Conservation (phyloP, 2,329 filamentous ascomycete genomes). For the Aspergillus pseudotamarii region DNA sequence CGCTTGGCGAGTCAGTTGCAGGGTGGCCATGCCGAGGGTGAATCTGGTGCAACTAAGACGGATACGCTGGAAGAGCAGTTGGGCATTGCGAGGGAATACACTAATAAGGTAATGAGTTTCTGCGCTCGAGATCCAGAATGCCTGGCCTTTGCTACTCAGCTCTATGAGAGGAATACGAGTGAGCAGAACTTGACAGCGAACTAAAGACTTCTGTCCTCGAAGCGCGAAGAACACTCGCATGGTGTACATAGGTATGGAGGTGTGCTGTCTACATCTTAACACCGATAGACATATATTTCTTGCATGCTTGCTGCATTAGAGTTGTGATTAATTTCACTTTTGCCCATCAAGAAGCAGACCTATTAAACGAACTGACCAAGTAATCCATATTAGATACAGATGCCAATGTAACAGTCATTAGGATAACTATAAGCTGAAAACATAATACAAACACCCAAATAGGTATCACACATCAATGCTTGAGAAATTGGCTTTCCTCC, state of each 20-base stretch:
- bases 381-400: not conserved
- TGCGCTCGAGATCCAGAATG: no score
- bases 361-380: not conserved
- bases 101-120: no score
- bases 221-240: no score
- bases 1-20: no score
- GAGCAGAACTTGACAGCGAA: not conserved
- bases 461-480: not conserved
- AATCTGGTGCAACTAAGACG: no score
- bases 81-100: not conserved
- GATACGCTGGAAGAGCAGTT: not conserved
- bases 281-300: no score
- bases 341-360: not conserved
- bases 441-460: not conserved
- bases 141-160: not conserved
- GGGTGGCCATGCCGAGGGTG: not conserved
- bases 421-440: not conserved
- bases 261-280: no score
- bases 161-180: not conserved
- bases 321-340: not conserved
- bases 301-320: not conserved
- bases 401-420: not conserved
- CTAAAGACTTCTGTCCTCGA: not conserved
- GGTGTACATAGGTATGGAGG: no score
- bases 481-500: constrained; percentile 48